Percentiles rank a stretch among this genome's conserved stretches.
phyloP scores from a whole-genome alignment of 2,329 filamentous ascomycete genomes.

The Epichloe sp. region DNA sequence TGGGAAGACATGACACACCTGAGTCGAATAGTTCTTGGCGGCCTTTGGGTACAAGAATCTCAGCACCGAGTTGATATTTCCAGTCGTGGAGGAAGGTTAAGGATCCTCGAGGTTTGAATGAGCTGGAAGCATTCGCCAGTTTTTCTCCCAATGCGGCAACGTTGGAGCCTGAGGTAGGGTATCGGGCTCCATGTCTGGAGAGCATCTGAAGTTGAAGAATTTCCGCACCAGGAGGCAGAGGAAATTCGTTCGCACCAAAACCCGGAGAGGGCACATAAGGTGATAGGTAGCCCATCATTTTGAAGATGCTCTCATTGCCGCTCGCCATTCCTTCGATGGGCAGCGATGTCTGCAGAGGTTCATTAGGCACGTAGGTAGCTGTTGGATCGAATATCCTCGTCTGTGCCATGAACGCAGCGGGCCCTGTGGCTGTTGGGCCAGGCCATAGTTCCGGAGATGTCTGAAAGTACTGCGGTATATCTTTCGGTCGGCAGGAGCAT shows the following conservation, averaged over 20 bases:
- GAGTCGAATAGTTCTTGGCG: constrained; percentile 62
- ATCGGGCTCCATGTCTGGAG: constrained; percentile 59
- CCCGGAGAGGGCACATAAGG: constrained; percentile 61
- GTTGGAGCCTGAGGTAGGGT: constrained; percentile 50
- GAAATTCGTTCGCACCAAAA: constrained; percentile 61
- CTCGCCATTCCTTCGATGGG: constrained; percentile 48
- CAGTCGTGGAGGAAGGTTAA: constrained; percentile 57
- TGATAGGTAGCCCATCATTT: constrained; percentile 51
- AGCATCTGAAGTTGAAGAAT: constrained; percentile 61
- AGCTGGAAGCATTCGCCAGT: constrained; percentile 39
- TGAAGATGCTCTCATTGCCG: constrained; percentile 53
- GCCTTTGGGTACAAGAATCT: constrained; percentile 61
- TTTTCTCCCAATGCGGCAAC: constrained; percentile 43
- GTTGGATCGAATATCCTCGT: constrained; percentile 55
- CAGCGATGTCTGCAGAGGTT: constrained; percentile 56
- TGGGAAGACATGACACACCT: constrained; percentile 14
- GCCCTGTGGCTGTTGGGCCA: constrained; percentile 59
- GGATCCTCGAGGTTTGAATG: constrained; percentile 41
- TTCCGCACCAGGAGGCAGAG: constrained; percentile 51
- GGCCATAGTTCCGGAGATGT: constrained; percentile 45
- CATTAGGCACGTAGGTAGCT: constrained; percentile 52
- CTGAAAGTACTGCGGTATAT: constrained; percentile 50
- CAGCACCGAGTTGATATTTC: constrained; percentile 54
- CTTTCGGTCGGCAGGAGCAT: constrained; percentile 20
- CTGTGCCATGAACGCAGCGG: constrained; percentile 56